Evolutionary conservation across 225 moss, liverwort and hornwort genomes (phyloP), one percentile per base, ranked within the genome.

Genomic region (Antitrichia curtipendula): DNA sequence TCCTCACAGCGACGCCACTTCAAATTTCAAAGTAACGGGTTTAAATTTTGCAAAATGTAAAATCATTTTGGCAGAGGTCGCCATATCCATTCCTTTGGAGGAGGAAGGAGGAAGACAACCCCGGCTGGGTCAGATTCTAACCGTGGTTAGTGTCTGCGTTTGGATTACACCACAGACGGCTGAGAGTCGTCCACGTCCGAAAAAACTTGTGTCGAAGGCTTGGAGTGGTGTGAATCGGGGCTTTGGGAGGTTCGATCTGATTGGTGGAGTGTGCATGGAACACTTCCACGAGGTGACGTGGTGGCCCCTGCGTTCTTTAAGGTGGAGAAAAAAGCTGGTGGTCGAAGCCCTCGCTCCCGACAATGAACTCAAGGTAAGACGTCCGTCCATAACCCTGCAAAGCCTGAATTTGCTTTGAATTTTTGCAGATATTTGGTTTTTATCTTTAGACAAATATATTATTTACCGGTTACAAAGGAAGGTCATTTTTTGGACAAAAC

Each of bases 81-180:
- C 90, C 90, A 89, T 89, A 87, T 81, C 90, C 90, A 84, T 22
- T 80, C 88, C 84, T 71, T 80, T 40, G 28, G 38, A 10, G 54
- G 68, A 74, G 52, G 75, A 65, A 31, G 54, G 27, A n/a, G 80
- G 45, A 82, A 82, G 86, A 75, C 31, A 31, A 43, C 68, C 38
- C 10, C 14, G 52, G 12, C 32, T 50, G 74, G 52, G 74, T 49
- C 79, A 31, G 22, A 24, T 60, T 54, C 40, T 43, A 64, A 57
- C 73, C 60, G 49, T 66, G 65, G 87, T 65, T 87, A 34, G 12
- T 8, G 1, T 24, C 8, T 5, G 73, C 24, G 63, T 78, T 70
- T 61, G 59, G 75, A 89, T 91, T 69, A 20, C 6, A 29, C 6
- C 11, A 20, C 9, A 49, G 70, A 69, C n/a, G 91, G 87, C 27